Evolutionary conservation across 257 asterid species (phyloP), one percentile per base, ranked within the genome.

Genomic region (Capsicum rhomboideum): DNA sequence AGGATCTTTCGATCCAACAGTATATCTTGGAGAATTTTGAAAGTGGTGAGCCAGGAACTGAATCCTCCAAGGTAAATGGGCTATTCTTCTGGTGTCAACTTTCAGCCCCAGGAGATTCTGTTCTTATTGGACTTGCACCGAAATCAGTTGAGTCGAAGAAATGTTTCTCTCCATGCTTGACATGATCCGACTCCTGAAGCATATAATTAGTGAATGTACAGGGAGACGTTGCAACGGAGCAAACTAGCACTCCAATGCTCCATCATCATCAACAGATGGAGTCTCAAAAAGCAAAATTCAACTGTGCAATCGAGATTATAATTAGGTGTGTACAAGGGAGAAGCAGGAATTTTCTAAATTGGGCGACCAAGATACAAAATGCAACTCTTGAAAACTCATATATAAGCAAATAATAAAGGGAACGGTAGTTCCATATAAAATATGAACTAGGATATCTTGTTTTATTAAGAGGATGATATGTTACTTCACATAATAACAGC

Each of bases 71-170:
- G 50, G 81, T 80, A 85, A 90, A 93, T 58, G 92, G 88, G 91
- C 89, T 90, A 61, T 83, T 88, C 86, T 91, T 93, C 87, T 86
- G 92, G 86, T 91, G 94, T 58, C 90, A 61, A 78, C 83, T 82
- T 63, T 87, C 93, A 11, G 91, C 87, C 17, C 89, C 92, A 75
- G 97, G 93, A 78, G 94, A 92, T 29, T 84, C 91, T 23, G 89
- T 88, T 89, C 91, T 87, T 82, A 82, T 88, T 7, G 98, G 94
- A 86, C 97, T 93, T n/a, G 88, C 92, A 53, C 91, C 91, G 23
- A 93, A 92, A 78, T 90, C 98, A 85, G 85, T 93, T 17, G 98
- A 90, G 83, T 92, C 98, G 56, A 92, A 92, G 92, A 92, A 93
- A 84, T 96, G 89, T 80, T 91, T 90, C 78, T 90, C 99, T 10